Conservation (phyloP, 768 basidiomycete genomes). For the Clavulina sp. region DNA sequence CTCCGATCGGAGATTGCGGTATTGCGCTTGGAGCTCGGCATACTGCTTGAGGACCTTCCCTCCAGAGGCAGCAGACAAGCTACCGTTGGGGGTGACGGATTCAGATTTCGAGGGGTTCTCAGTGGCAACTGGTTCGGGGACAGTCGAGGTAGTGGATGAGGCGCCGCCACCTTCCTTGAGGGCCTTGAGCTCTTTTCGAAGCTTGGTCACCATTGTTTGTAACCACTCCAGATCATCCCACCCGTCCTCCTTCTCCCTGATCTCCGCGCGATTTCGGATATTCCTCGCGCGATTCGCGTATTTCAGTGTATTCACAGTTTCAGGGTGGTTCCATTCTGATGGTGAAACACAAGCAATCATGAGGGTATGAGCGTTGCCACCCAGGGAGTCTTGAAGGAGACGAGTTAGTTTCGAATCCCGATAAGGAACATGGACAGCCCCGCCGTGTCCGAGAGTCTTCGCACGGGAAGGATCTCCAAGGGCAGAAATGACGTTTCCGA, state of each 20-base stretch:
- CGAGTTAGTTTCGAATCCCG: conserved; percentile 97
- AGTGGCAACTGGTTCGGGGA: conserved; percentile 7
- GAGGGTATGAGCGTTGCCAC: conserved; percentile 92
- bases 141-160: conserved; percentile 13
- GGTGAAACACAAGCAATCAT: conserved; percentile 99
- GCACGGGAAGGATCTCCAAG: conserved; percentile 84
- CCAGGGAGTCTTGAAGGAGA: conserved; percentile 87
- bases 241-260: conserved; percentile 90
- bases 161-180: conserved; percentile 48
- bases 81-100: neutral
- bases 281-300: conserved; percentile 95
- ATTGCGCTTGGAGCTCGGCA: conserved; percentile 70
- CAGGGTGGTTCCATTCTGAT: conserved; percentile 85
- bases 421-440: conserved; percentile 82
- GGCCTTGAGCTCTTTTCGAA: conserved; percentile 72
- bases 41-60: conserved; percentile 68
- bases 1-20: conserved; percentile 65
- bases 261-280: conserved; percentile 85
- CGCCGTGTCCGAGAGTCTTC: conserved; percentile 34
- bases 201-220: conserved; percentile 65
- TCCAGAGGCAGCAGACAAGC: conserved; percentile 35
- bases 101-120: conserved; percentile 16
- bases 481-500: conserved; percentile 97
- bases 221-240: conserved; percentile 99
- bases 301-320: conserved; percentile 89